These are phyloP conservation scores for Populus hybrid DNA, from an alignment of 441 rosid species.

Conservation along the genomic window DNA sequence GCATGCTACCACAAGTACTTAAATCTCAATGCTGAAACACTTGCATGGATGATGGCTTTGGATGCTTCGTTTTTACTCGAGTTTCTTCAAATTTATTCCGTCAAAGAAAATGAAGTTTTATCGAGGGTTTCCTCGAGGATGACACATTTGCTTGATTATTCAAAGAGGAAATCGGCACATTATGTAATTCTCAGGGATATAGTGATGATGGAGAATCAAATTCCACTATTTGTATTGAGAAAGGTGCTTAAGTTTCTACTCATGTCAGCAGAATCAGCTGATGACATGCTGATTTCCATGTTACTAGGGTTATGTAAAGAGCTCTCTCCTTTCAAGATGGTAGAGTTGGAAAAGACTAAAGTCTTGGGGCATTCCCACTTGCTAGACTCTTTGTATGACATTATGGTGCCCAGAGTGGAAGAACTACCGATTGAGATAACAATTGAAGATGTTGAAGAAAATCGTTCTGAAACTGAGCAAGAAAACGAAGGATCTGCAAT, in stretches of 20 bases:
- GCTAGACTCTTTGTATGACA: slow-evolving; percentile 53
- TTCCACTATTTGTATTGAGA: slow-evolving; percentile 56
- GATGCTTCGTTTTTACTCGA: slow-evolving; percentile 67
- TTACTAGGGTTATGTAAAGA: slow-evolving; percentile 47
- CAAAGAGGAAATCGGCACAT: slow-evolving; percentile 48
- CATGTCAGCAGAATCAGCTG: slow-evolving; percentile 34
- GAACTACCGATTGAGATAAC: slow-evolving; percentile 14
- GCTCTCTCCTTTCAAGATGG: slow-evolving; percentile 51
- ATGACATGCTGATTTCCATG: slow-evolving; percentile 37
- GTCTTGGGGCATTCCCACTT: slow-evolving; percentile 40
- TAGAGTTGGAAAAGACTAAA: neutral
- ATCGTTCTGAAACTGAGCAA: neutral
- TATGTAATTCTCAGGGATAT: slow-evolving; percentile 60
- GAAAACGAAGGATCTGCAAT: neutral
- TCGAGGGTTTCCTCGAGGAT: slow-evolving; percentile 27
- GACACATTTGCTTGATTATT: slow-evolving; percentile 41
- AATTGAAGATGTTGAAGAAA: neutral
- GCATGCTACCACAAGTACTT: slow-evolving; percentile 62
- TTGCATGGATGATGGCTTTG: slow-evolving; percentile 88
- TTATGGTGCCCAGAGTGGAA: slow-evolving; percentile 37
- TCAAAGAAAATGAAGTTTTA: slow-evolving; percentile 25
- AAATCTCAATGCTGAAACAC: slow-evolving; percentile 41
- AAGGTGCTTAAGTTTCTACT: slow-evolving; percentile 45
- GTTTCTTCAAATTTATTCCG: slow-evolving; percentile 44
- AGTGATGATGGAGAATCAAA: slow-evolving; percentile 81